These are phyloP conservation scores for Ascochyta koolunga DNA, from an alignment of 2,329 filamentous ascomycete genomes.

Conservation along the genomic window DNA sequence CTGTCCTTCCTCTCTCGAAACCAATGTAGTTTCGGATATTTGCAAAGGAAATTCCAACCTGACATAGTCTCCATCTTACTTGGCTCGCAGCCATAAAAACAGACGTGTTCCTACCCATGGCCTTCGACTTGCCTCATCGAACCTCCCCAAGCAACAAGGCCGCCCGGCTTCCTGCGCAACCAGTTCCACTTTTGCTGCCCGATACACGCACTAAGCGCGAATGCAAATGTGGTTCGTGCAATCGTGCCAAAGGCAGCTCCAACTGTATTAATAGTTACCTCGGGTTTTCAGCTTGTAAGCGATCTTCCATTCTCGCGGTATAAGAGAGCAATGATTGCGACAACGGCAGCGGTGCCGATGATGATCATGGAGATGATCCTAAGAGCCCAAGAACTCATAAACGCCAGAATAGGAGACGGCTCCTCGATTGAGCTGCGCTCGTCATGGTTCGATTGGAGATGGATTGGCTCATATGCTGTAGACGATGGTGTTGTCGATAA, in stretches of 20 bases:
- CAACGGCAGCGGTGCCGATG: not conserved
- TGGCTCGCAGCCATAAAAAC: slow-evolving; percentile 13
- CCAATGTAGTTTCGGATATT: not conserved
- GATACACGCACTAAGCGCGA: slow-evolving; percentile 20
- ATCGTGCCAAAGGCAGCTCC: slow-evolving; percentile 17
- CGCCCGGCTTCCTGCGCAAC: slow-evolving; percentile 7
- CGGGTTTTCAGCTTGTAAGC: slow-evolving; percentile 8
- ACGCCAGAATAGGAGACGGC: not conserved
- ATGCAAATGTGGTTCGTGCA: slow-evolving; percentile 15
- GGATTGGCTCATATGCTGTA: slow-evolving; percentile 1
- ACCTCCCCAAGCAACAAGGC: slow-evolving; percentile 10
- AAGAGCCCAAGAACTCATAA: slow-evolving; percentile 3
- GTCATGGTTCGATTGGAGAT: not conserved
- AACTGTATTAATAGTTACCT: slow-evolving; percentile 16
- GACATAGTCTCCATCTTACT: not conserved
- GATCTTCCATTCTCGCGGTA: slow-evolving; percentile 7
- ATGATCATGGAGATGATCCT: slow-evolving; percentile 3
- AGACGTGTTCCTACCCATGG: slow-evolving; percentile 17
- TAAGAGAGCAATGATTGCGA: slow-evolving; percentile 11
- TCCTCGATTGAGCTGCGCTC: not conserved
- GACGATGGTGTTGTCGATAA: not conserved
- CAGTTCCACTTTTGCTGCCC: slow-evolving; percentile 24
- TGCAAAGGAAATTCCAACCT: not conserved
- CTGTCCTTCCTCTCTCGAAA: not conserved
- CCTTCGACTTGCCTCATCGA: slow-evolving; percentile 23